A percentile compares a stretch with the other conserved stretches of the same genome.
Conservation (phyloP, 2,329 filamentous ascomycete genomes). For the Neonectria neomacrospora region DNA sequence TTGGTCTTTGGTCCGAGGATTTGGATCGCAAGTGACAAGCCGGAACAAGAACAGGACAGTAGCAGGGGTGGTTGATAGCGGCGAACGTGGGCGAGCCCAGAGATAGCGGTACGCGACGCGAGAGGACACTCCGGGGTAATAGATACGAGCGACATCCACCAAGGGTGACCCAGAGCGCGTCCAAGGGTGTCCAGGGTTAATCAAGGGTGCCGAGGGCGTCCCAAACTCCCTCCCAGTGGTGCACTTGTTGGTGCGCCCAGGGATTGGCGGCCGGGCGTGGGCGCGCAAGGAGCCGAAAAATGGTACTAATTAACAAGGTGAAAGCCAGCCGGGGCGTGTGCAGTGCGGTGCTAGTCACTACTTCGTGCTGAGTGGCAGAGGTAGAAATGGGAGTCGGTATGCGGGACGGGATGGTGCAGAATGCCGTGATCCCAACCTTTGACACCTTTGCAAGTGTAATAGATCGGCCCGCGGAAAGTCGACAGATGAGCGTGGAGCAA, state of each 20-base stretch:
- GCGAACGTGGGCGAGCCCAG: slow-evolving; percentile 30
- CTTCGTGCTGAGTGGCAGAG: not conserved
- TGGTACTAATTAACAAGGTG: slow-evolving; percentile 1
- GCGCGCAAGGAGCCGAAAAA: slow-evolving; percentile 22
- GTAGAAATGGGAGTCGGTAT: slow-evolving; percentile 4
- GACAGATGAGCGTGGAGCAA: slow-evolving; percentile 1
- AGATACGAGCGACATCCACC: slow-evolving; percentile 42
- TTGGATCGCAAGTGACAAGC: slow-evolving; percentile 37
- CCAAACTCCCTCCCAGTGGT: not conserved
- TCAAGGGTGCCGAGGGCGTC: slow-evolving; percentile 4
- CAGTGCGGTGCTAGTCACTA: not conserved
- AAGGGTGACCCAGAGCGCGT: slow-evolving; percentile 24
- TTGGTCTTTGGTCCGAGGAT: slow-evolving; percentile 18
- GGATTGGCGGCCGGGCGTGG: slow-evolving; percentile 16
- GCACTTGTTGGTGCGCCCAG: not conserved
- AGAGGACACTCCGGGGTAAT: slow-evolving; percentile 43
- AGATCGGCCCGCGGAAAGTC: not conserved
- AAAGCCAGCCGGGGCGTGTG: slow-evolving; percentile 2
- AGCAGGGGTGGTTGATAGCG: slow-evolving; percentile 41
- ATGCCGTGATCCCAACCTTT: slow-evolving; percentile 17
- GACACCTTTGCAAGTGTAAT: slow-evolving; percentile 23
- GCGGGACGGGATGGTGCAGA: slow-evolving; percentile 7
- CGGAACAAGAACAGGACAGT: slow-evolving; percentile 31
- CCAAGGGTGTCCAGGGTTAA: slow-evolving; percentile 12
- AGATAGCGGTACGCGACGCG: slow-evolving; percentile 45